phyloP scores from a whole-genome alignment of 176 grass and related monocot genomes.

The Thalia dealbata region DNA sequence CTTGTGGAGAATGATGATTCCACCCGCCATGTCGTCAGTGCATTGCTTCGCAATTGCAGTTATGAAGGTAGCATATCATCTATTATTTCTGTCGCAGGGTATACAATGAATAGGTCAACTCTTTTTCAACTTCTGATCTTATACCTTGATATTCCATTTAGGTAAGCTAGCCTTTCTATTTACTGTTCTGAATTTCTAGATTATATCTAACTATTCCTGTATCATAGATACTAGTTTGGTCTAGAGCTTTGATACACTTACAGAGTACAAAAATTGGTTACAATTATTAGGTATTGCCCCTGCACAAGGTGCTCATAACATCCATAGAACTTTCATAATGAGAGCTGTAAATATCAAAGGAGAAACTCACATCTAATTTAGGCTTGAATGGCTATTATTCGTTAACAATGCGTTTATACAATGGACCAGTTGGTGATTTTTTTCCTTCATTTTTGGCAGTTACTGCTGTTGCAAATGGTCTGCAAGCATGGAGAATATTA shows the following conservation, averaged over 20 bases:
- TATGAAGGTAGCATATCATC: conserved; percentile 58
- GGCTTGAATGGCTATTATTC: neutral
- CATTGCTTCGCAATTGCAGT: conserved; percentile 72
- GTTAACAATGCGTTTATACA: neutral
- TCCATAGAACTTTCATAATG: too few relatives aligned
- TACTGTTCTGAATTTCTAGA: too few relatives aligned
- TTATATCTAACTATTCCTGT: too few relatives aligned
- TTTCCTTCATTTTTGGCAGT: conserved; percentile 46
- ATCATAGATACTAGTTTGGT: too few relatives aligned
- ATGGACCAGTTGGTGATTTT: neutral
- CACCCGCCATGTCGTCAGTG: conserved; percentile 75
- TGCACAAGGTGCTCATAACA: too few relatives aligned
- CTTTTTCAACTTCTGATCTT: neutral
- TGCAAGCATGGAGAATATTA: conserved; percentile 90
- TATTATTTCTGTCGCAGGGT: neutral
- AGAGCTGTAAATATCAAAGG: too few relatives aligned
- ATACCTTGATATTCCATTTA: too few relatives aligned
- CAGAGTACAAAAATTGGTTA: too few relatives aligned
- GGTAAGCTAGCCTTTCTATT: too few relatives aligned
- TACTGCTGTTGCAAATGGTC: conserved; percentile 62
- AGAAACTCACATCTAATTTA: too few relatives aligned
- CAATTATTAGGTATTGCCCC: too few relatives aligned
- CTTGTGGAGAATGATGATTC: conserved; percentile 81
- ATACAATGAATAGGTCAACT: neutral
- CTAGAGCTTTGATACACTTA: too few relatives aligned